A percentile compares a stretch with the other conserved stretches of the same genome.
Conservation (phyloP, 495 filamentous ascomycete species). For the Venustampulla echinocandica region DNA sequence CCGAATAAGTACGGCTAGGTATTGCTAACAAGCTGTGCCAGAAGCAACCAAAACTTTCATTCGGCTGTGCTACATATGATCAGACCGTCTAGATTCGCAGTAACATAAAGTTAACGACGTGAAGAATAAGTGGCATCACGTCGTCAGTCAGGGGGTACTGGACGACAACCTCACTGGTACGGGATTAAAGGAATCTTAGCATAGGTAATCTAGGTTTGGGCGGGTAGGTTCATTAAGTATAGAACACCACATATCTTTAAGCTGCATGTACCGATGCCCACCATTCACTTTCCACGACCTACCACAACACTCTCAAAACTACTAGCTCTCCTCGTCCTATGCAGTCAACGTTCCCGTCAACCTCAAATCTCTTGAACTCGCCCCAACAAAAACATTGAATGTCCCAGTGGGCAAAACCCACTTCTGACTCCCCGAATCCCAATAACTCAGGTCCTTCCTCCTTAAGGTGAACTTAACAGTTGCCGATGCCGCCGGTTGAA, state of each 20-base stretch:
- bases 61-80: no score
- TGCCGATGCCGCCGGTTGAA: conserved; percentile 56
- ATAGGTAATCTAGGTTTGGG: neutral
- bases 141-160: no score
- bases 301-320: neutral
- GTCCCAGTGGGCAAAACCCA: conserved; percentile 63
- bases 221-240: no score
- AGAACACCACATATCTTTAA: no score
- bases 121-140: no score
- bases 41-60: no score
- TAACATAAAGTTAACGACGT: no score
- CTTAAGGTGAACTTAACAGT: conserved; percentile 62
- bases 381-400: conserved; percentile 64
- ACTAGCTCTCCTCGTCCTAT: neutral
- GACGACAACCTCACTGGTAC: no score
- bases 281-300: neutral
- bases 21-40: no score
- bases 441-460: conserved; percentile 81
- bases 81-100: no score
- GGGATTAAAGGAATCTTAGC: no score
- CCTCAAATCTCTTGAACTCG: conserved; percentile 22
- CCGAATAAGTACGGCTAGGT: no score
- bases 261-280: neutral
- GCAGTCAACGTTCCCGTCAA: conserved; percentile 29
- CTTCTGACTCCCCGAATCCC: conserved; percentile 72